Percentiles rank a stretch among this genome's conserved stretches.
These are phyloP conservation scores for Populus hybrid DNA, from an alignment of 441 rosid species.

Conservation along the genomic window DNA sequence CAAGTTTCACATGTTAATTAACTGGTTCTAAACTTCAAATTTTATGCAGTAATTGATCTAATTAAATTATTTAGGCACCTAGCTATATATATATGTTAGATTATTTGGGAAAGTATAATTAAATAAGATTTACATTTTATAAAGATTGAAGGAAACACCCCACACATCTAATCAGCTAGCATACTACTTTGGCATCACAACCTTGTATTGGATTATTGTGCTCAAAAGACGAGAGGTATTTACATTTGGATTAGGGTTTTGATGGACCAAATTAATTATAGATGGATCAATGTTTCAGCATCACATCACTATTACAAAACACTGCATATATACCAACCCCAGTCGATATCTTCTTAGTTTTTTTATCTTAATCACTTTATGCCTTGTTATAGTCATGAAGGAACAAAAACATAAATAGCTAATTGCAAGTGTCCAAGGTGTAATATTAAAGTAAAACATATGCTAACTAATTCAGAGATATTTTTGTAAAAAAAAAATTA, in stretches of 20 bases:
- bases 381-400: neutral
- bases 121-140: too few species aligned
- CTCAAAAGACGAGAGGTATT: neutral
- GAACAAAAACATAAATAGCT: neutral
- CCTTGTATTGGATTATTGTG: neutral
- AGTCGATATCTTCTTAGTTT: too few species aligned
- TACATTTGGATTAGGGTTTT: neutral
- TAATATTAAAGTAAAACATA: neutral
- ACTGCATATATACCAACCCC: too few species aligned
- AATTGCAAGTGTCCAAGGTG: neutral
- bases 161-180: too few species aligned
- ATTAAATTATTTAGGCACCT: too few species aligned
- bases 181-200: neutral
- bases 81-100: too few species aligned
- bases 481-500: too few species aligned
- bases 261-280: neutral
- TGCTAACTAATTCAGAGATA: neutral
- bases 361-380: neutral
- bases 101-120: too few species aligned
- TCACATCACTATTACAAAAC: neutral
- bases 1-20: too few species aligned
- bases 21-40: too few species aligned
- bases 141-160: too few species aligned
- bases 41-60: too few species aligned
- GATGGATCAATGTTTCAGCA: conserved; percentile 6